Base-by-base conservation (phyloP, 1,284 basidiomycete genomes). In the Anthracocystis panici-leucophaei region DNA sequence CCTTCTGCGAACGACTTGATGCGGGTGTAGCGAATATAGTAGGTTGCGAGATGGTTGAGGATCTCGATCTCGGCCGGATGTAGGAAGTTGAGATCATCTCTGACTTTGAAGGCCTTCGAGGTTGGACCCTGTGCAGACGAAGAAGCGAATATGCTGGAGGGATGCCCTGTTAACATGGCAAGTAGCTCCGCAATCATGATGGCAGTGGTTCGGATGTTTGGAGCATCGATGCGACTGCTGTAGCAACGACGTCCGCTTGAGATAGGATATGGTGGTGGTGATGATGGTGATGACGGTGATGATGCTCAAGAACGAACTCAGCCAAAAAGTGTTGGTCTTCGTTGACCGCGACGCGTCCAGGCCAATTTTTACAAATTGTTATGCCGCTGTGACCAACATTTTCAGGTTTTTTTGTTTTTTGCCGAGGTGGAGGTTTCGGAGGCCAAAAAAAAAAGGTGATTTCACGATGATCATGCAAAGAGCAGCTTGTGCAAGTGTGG, bases 141-240 rank as follows among this genome's bases (percentile, higher is more conserved):
- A 5, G 74, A 78, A 11, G 75, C 66, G 35, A 78, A 78, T 2
- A 78, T 61, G 40, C 65, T 73, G n/a, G 73, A 76, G 0, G 69
- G 69, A 40, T 78, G 76, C 9, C 76, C 76, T n/a, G 63, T 65
- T 46, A 78, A 58, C 53, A 71, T 66, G 3, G 73, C 69, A 29
- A 78, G 66, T 49, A 78, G 61, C 51, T 78, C 76, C 2, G 72
- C 73, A 16, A 78, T 66, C 75, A 77, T 77, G 0, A 11, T 61
- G 49, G 9, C 18, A 27, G 20, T 14, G 10, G 12, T 12, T 20
- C 9, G 3, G 38, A 0, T 16, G 5, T 20, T 23, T 18, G 20
- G 8, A 23, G 56, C 56, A 57, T 57, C 33, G 45, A 50, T 35
- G 25, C n/a, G 33, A 21, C 2, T 46, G 27, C 27, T 41, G n/a